A percentile compares a stretch with the other conserved stretches of the same genome.
phyloP scores from a whole-genome alignment of 352 stramenopile species.

The Salisapilia sapeloensis region DNA sequence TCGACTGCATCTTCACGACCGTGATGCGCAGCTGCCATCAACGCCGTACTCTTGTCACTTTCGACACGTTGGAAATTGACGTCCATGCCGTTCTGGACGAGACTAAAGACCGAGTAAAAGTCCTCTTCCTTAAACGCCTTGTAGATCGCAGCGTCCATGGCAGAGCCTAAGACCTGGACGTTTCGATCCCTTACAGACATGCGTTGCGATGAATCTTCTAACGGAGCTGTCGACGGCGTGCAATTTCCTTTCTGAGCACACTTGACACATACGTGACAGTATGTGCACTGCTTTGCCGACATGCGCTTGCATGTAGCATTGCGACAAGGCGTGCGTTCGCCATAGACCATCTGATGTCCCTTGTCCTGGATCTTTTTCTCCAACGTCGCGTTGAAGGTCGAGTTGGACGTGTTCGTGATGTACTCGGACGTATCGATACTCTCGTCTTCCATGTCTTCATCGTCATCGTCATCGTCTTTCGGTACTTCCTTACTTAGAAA shows the following conservation, averaged over 20 bases:
- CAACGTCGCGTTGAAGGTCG: conserved; percentile 41
- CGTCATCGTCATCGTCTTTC: conserved; percentile 24
- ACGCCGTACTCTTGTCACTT: conserved; percentile 46
- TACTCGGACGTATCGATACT: conserved; percentile 45
- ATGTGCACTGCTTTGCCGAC: conserved; percentile 52
- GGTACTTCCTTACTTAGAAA: conserved; percentile 34
- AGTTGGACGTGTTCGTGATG: conserved; percentile 65
- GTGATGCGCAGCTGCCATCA: conserved; percentile 69
- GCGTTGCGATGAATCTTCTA: conserved; percentile 3
- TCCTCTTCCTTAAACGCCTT: conserved; percentile 61
- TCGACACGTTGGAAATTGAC: conserved; percentile 76
- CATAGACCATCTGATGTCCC: conserved; percentile 60
- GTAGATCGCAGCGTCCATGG: conserved; percentile 73
- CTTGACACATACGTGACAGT: conserved; percentile 52
- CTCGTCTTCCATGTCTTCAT: conserved; percentile 50
- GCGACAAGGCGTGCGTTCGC: conserved; percentile 38
- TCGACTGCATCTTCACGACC: conserved; percentile 53
- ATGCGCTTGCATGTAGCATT: conserved; percentile 58
- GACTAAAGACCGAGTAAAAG: conserved; percentile 63
- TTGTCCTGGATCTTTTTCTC: conserved; percentile 52
- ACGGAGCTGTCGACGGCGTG: conserved; percentile 6
- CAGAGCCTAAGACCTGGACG: conserved; percentile 57
- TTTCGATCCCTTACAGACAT: conserved; percentile 59
- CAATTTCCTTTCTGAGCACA: conserved; percentile 55
- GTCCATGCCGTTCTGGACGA: conserved; percentile 71